Evolutionary conservation across 805 yeast genomes (phyloP).

Genomic region (Tetrapisispora fleetii): DNA sequence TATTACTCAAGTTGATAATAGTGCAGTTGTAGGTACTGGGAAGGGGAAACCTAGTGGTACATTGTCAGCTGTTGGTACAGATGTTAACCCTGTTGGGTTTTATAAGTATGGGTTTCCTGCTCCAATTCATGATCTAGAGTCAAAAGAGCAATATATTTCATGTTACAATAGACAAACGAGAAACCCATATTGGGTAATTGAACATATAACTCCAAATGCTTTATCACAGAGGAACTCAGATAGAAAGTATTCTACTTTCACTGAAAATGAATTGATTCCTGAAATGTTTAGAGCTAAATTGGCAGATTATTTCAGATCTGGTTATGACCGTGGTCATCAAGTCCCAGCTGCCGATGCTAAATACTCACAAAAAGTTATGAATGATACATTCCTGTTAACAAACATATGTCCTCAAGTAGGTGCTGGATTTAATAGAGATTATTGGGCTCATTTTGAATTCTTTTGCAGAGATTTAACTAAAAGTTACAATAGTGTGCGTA

Average conservation of each 20-base stretch:
- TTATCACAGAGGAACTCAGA: conserved; percentile 50
- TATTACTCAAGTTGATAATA: neutral
- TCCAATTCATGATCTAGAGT: conserved; percentile 77
- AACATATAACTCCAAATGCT: conserved; percentile 75
- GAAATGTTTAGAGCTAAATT: conserved; percentile 61
- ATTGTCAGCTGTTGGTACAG: neutral
- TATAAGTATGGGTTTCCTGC: conserved; percentile 94
- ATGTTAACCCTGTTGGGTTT: conserved; percentile 65
- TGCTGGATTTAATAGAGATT: conserved; percentile 92
- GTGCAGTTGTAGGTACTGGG: conserved; percentile 6
- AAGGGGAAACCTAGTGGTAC: conserved; percentile 5
- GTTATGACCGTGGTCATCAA: conserved; percentile 94
- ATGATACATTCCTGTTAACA: conserved; percentile 81
- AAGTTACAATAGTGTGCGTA: conserved; percentile 65
- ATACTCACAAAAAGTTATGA: conserved; percentile 83
- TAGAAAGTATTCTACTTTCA: conserved; percentile 71
- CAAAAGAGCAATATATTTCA: conserved; percentile 66
- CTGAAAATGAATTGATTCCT: conserved; percentile 81
- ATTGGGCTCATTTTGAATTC: conserved; percentile 95
- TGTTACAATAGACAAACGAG: conserved; percentile 78
- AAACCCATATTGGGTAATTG: conserved; percentile 81
- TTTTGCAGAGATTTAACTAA: conserved; percentile 70
- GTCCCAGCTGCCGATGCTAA: conserved; percentile 98
- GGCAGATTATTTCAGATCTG: conserved; percentile 85
- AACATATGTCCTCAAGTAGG: conserved; percentile 98